Base-by-base conservation (phyloP, 2,329 filamentous ascomycete species). In the Lojkania enalia region DNA sequence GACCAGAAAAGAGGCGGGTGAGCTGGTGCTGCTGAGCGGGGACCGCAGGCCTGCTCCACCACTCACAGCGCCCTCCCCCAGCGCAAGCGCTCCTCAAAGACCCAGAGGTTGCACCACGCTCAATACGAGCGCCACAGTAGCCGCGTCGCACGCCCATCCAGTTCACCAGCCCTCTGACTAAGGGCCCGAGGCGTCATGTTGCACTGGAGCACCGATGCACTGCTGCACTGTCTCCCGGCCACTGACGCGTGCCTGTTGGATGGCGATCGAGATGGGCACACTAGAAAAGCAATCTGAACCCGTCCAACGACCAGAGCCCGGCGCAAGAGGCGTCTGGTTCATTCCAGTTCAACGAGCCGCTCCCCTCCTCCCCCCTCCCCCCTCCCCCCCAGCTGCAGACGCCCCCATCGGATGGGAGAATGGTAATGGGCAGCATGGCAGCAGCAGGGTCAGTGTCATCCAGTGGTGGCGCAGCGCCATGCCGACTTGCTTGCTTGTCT, bases 41-140 rank as follows among this genome's bases (percentile, higher is more conserved):
- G 20, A 16, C 30, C 9, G 30, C 7, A 15, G 15, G 30, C 30
- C 9, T 15, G 30, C 7, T 12, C 30, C 9, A 15, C 45, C 45
- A 48, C 39, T 48, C 39, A 46, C 15, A 23, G 20, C 19, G 14
- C 31, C 12, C 30, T 11, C 7, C 30, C 15, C 9, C 7, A 16
- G 15, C 15, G 15, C 37, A 11, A 16, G 15, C 15, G 15, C 37
- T 13, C 30, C 35, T 31, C 29, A 39, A 48, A 35, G 33, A 29
- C 33, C 16, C 30, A 16, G 32, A 13, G 23, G 15, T 21, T 27
- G 27, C 21, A 40, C 38, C 23, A 31, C 14, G 9, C 20, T 21
- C 46, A 41, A 41, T 48, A 48, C 46, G 41, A 31, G 29, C 46
- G 46, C 46, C 46, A 48, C 45, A 48, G 19, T 30, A 35, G 44